phyloP scores from a whole-genome alignment of 805 yeast genomes.

The Lipomyces chichibuensis region DNA sequence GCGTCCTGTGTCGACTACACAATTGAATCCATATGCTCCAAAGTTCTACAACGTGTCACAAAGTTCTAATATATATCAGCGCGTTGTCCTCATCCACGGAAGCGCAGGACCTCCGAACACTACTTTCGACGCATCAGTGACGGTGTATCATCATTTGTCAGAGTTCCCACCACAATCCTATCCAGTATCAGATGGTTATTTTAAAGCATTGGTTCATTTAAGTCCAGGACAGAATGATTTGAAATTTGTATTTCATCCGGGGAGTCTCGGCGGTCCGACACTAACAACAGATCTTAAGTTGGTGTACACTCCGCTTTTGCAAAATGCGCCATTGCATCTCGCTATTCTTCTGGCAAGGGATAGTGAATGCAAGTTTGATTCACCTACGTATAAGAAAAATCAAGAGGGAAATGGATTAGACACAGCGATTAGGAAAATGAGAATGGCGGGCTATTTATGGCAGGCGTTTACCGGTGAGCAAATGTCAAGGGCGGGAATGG shows the following conservation, averaged over 20 bases:
- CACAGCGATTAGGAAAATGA: constrained; percentile 70
- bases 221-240: constrained; percentile 69
- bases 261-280: neutral
- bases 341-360: constrained; percentile 78
- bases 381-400: constrained; percentile 45
- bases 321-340: constrained; percentile 78
- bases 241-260: constrained; percentile 47
- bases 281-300: constrained; percentile 42
- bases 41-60: constrained; percentile 25
- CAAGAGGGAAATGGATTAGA: constrained; percentile 68
- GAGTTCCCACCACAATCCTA: constrained; percentile 68
- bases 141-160: constrained; percentile 48
- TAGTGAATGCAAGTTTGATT: constrained; percentile 68
- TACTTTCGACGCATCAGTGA: constrained; percentile 47
- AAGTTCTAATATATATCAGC: constrained; percentile 27
- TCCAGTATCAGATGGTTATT: constrained; percentile 69
- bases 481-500: constrained; percentile 76
- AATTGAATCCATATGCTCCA: constrained; percentile 14
- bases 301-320: constrained; percentile 57
- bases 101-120: constrained; percentile 40
- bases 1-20: neutral
- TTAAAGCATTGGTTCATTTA: constrained; percentile 74
- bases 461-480: constrained; percentile 91
- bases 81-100: constrained; percentile 47
- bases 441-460: constrained; percentile 85